Conservation (phyloP, 1,284 basidiomycete species). For the Moniliophthora roreri region DNA sequence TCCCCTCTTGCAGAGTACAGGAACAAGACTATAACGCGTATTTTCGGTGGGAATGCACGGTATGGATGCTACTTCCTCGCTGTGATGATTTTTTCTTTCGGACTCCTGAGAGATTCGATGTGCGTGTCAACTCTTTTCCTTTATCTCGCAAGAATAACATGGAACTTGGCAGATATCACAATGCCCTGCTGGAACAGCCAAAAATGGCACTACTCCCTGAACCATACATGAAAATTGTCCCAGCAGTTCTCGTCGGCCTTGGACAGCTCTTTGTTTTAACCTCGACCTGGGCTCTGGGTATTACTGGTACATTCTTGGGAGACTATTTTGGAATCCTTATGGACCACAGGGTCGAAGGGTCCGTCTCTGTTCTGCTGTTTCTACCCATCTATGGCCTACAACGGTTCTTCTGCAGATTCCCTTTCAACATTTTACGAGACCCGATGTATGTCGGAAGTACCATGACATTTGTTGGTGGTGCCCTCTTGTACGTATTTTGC, state of each 20-base stretch:
- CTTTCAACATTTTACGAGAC: slow-evolving; percentile 91
- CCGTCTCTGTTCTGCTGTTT: slow-evolving; percentile 13
- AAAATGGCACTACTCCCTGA: slow-evolving; percentile 52
- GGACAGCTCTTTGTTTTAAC: slow-evolving; percentile 86
- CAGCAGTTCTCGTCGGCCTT: slow-evolving; percentile 54
- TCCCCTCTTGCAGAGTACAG: slow-evolving; percentile 63
- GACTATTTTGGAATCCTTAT: slow-evolving; percentile 99
- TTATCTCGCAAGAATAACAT: no score
- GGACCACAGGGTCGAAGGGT: slow-evolving; percentile 80
- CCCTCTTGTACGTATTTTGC: slow-evolving; percentile 65
- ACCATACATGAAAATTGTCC: slow-evolving; percentile 50
- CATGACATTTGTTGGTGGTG: slow-evolving; percentile 81
- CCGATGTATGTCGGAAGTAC: slow-evolving; percentile 97
- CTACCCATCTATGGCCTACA: background rate
- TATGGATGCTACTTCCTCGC: slow-evolving; percentile 90
- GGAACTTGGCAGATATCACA: background rate
- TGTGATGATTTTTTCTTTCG: slow-evolving; percentile 86
- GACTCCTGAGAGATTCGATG: slow-evolving; percentile 85
- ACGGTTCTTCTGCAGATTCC: no score
- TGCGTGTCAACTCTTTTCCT: slow-evolving; percentile 42
- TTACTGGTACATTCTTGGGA: slow-evolving; percentile 94
- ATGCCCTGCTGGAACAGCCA: slow-evolving; percentile 77
- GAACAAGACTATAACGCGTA: slow-evolving; percentile 83
- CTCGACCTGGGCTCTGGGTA: slow-evolving; percentile 89
- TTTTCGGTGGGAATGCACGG: slow-evolving; percentile 62